phyloP scores from a whole-genome alignment of 83 land plant genomes.

The Larix sibirica region DNA sequence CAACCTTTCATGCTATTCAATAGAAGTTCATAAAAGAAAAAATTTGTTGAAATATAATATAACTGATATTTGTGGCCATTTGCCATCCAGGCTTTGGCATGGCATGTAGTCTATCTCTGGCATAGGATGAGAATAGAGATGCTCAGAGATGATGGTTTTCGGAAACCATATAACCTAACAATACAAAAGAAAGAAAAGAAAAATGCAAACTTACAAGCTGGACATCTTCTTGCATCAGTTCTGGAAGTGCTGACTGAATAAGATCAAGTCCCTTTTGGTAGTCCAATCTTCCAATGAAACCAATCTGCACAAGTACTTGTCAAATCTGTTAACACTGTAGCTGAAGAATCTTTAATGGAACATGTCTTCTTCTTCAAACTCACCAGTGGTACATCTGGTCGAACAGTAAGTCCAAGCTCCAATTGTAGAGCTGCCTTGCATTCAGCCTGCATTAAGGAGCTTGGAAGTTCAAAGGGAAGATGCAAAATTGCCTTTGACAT shows the following conservation, averaged over 20 bases:
- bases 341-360: not conserved
- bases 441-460: slow-evolving; percentile 46
- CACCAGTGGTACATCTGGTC: slow-evolving; percentile 82
- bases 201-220: slow-evolving; percentile 66
- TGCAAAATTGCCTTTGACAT: not conserved
- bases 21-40: not conserved
- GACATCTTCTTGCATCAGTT: slow-evolving; percentile 78
- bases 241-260: slow-evolving; percentile 66
- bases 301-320: slow-evolving; percentile 46
- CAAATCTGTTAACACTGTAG: not conserved
- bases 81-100: too few relatives aligned
- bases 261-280: slow-evolving; percentile 95
- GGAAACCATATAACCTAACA: too few relatives aligned
- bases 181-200: not conserved
- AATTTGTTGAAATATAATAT: not conserved
- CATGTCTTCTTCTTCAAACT: slow-evolving; percentile 38
- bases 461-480: not conserved
- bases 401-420: slow-evolving; percentile 77
- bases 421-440: slow-evolving; percentile 89
- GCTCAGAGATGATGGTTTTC: too few relatives aligned
- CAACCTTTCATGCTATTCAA: not conserved
- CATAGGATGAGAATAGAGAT: too few relatives aligned
- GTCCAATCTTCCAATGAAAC: slow-evolving; percentile 94
- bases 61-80: not conserved
- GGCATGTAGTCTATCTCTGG: too few relatives aligned